Evolutionary conservation across 2,329 filamentous ascomycete genomes (phyloP), one percentile per base, ranked within the genome.

Genomic region (Fusarium temperatum): DNA sequence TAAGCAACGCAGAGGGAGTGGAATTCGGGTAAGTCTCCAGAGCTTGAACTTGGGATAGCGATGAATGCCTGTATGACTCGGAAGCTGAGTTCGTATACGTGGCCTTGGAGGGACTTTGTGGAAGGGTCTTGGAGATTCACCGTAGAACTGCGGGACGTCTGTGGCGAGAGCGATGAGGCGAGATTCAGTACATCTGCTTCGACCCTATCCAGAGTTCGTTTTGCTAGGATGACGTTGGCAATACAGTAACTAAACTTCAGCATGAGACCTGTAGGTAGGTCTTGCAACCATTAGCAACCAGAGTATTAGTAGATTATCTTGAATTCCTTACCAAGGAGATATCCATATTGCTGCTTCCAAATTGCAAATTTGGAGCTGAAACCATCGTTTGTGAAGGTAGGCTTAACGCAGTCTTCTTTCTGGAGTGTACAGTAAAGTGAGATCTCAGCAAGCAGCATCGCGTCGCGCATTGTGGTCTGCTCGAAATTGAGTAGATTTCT

Each of bases 371-470:
- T 66, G 20, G 62, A 48, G 36, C 59, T 63, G 14, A 32, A 60
- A n/a, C 66, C 72, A 44, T 64, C 67, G 6, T 50, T 75, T 38
- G 48, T 79, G 80, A 9, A 80, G 72, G 55, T 80, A 74, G 38
- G 79, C 71, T 30, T 77, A 68, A 15, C 84, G 65, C 62, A 83
- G 4, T 47, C 44, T 24, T 28, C 82, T 38, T 82, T 76, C 47
- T 83, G 82, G 4, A 84, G 71, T 6, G 75, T 74, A 11, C 81
- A 80, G 56, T 83, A 84, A 4, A 84, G 70, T 54, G 80, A 76
- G 26, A 84, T 82, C 58, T 84, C 83, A 4, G 83, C 83, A 14
- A 83, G 78, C 3, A 84, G 74, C 81, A 84, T 83, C 5, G 80
- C 81, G 38, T 84, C 83, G 38, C 82, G 81, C 78, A 84, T 83